Conservation (phyloP, 208 protist species). For the Acanthamoeba triangularis region DNA sequence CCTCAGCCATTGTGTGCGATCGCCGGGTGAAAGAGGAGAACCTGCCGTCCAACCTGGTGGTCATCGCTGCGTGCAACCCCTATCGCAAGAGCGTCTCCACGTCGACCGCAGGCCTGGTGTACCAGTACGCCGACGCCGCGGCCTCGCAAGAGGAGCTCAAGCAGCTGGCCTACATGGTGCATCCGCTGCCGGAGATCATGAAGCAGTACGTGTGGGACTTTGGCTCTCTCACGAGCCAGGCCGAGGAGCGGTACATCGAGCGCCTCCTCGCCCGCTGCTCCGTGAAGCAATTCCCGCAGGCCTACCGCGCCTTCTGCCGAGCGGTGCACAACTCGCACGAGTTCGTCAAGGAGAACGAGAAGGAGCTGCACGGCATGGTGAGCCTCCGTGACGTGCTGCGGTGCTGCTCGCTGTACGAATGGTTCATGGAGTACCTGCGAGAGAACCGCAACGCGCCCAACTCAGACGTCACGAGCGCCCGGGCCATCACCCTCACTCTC, state of each 20-base stretch:
- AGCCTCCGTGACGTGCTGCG: constrained; percentile 8
- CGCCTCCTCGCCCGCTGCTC: background rate
- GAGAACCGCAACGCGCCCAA: background rate
- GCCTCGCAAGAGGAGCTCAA: constrained; percentile 41
- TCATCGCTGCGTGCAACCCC: constrained; percentile 73
- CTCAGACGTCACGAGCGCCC: background rate
- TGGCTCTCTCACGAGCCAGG: constrained; percentile 15
- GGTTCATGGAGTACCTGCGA: constrained; percentile 51
- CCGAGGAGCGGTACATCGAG: constrained; percentile 59
- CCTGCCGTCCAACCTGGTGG: constrained; percentile 63
- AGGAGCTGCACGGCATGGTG: background rate
- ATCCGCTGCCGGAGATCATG: constrained; percentile 72
- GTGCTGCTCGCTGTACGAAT: constrained; percentile 39
- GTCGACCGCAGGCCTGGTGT: background rate
- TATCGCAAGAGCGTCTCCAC: constrained; percentile 45
- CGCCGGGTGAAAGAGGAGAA: background rate
- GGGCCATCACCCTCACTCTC: constrained; percentile 22
- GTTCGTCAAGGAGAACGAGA: constrained; percentile 64
- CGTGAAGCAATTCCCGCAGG: background rate
- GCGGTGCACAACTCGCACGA: constrained; percentile 34
- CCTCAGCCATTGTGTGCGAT: constrained; percentile 52
- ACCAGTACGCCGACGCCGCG: constrained; percentile 34
- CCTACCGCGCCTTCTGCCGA: background rate
- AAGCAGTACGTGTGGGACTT: constrained; percentile 77
- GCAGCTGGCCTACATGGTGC: constrained; percentile 64